Percentiles rank a stretch among this genome's conserved stretches.
phyloP scores from a whole-genome alignment of 768 basidiomycete species.

The Boletus eberwhitei region DNA sequence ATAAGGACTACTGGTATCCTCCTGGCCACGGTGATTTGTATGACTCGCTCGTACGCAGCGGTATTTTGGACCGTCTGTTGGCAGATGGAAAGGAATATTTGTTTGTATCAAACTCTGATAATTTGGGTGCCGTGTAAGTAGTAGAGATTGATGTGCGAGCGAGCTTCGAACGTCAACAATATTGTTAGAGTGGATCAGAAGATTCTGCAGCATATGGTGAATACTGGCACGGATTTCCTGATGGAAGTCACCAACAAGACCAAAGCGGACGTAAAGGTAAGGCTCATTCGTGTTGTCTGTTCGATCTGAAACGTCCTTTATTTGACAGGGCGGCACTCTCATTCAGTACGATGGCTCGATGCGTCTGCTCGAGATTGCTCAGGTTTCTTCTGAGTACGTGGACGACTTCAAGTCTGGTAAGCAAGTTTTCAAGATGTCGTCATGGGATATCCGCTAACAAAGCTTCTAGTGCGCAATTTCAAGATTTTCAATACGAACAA shows the following conservation, averaged over 20 bases:
- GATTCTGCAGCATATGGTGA: constrained; percentile 85
- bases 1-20: constrained; percentile 95
- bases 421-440: constrained; percentile 5
- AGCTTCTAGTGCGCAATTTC: constrained; percentile 72
- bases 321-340: constrained; percentile 70
- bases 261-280: constrained; percentile 71
- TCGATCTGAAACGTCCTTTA: not conserved
- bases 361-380: constrained; percentile 10
- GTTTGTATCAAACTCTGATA: constrained; percentile 97
- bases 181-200: constrained; percentile 66
- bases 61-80: constrained; percentile 85
- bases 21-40: constrained; percentile 97
- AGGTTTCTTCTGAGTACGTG: constrained; percentile 6
- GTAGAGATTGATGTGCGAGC: constrained; percentile 1
- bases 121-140: constrained; percentile 84
- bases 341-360: constrained; percentile 69
- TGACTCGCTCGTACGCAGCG: constrained; percentile 87
- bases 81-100: constrained; percentile 94
- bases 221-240: constrained; percentile 77
- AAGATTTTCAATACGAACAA: constrained; percentile 92
- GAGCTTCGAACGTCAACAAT: constrained; percentile 1
- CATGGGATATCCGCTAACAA: constrained; percentile 1
- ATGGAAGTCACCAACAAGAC: constrained; percentile 98
- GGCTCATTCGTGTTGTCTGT: not conserved
- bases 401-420: constrained; percentile 34